phyloP scores from a whole-genome alignment of 768 basidiomycete genomes.

The Artomyces pyxidatus region DNA sequence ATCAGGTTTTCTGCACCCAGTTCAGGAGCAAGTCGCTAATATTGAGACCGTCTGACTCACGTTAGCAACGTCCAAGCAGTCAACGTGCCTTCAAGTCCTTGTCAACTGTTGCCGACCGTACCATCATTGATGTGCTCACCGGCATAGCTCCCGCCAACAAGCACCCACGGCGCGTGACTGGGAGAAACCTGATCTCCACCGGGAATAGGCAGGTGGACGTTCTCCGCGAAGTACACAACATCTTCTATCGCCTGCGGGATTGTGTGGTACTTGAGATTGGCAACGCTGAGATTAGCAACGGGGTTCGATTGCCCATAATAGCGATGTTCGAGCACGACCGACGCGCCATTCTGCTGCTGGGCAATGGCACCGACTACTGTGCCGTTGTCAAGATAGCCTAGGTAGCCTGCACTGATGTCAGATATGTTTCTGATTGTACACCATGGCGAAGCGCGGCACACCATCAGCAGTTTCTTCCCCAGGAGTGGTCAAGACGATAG shows the following conservation, averaged over 20 bases:
- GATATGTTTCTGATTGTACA: neutral
- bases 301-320: slow-evolving; percentile 74
- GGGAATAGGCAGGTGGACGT: slow-evolving; percentile 61
- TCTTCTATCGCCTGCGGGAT: slow-evolving; percentile 72
- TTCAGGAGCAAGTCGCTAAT: neutral
- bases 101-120: too few species aligned
- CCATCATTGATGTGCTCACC: too few species aligned
- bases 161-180: slow-evolving; percentile 34
- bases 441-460: neutral
- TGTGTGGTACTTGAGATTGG: slow-evolving; percentile 52
- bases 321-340: slow-evolving; percentile 60
- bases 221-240: slow-evolving; percentile 59
- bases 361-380: slow-evolving; percentile 60
- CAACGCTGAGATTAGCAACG: slow-evolving; percentile 45
- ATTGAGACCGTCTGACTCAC: slow-evolving; percentile 27
- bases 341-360: slow-evolving; percentile 59
- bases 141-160: slow-evolving; percentile 35
- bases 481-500: slow-evolving; percentile 57
- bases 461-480: slow-evolving; percentile 51
- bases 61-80: too few species aligned
- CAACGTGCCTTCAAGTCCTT: too few species aligned
- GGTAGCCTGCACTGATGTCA: slow-evolving; percentile 18
- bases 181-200: slow-evolving; percentile 53
- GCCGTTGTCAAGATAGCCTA: slow-evolving; percentile 50
- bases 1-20: slow-evolving; percentile 38